phyloP scores from a whole-genome alignment of 441 rosid species.

The Kokia cookei region DNA sequence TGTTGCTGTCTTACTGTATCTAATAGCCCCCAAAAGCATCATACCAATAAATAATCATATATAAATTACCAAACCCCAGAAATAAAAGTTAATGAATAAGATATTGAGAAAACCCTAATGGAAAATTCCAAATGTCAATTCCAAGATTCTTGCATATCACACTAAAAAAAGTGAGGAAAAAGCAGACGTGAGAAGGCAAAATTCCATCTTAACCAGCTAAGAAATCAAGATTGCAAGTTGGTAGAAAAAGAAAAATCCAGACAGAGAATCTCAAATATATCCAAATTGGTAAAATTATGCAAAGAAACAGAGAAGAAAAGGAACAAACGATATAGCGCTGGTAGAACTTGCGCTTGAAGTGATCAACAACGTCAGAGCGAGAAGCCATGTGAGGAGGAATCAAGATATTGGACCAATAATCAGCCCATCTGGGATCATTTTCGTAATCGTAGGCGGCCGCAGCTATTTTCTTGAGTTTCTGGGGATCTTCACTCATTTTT shows the following conservation, averaged over 20 bases:
- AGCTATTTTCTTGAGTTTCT: slow-evolving; percentile 68
- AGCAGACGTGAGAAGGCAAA: neutral
- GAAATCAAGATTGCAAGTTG: neutral
- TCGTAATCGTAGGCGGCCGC: slow-evolving; percentile 94
- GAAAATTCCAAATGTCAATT: neutral
- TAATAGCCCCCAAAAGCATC: neutral
- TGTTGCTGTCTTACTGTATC: neutral
- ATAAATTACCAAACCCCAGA: neutral
- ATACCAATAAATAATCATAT: neutral
- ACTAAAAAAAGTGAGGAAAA: neutral
- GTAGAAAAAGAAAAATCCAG: slow-evolving; percentile 5
- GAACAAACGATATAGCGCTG: slow-evolving; percentile 74
- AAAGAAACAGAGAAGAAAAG: neutral
- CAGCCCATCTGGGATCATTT: slow-evolving; percentile 81
- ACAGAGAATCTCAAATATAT: neutral
- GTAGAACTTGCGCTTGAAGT: slow-evolving; percentile 94
- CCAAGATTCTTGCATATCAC: neutral
- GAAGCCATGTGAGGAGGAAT: slow-evolving; percentile 93
- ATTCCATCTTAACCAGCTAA: neutral
- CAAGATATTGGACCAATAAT: slow-evolving; percentile 91
- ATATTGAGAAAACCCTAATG: neutral
- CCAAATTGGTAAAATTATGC: neutral
- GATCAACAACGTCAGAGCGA: slow-evolving; percentile 79
- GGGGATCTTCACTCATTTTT: slow-evolving; percentile 72
- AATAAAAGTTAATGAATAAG: neutral